A percentile compares a stretch with the other conserved stretches of the same genome.
Evolutionary conservation across 2,329 filamentous ascomycete genomes (phyloP).

Genomic region (Phoma sp.): DNA sequence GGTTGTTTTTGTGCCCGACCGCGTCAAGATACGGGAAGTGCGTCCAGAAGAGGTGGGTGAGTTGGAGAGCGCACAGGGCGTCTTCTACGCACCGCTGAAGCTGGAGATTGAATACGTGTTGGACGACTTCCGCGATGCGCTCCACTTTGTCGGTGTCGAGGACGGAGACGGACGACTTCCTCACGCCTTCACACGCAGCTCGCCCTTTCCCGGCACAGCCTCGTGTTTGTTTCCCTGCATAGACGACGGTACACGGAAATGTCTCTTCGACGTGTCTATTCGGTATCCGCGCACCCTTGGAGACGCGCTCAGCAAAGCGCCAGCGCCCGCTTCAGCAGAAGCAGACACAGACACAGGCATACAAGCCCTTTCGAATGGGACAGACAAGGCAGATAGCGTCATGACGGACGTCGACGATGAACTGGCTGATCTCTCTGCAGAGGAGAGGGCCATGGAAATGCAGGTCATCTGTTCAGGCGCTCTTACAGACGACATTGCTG

Average conservation of each 20-base stretch:
- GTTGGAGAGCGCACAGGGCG: conserved; percentile 32
- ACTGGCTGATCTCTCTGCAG: conserved; percentile 63
- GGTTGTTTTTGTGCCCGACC: conserved; percentile 64
- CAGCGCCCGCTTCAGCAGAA: conserved; percentile 27
- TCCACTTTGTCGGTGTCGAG: conserved; percentile 89
- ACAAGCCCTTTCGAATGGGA: conserved; percentile 25
- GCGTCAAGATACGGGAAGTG: conserved; percentile 67
- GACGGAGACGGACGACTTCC: conserved; percentile 83
- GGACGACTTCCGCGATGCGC: conserved; percentile 77
- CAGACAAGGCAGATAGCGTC: conserved; percentile 40
- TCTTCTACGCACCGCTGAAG: conserved; percentile 64
- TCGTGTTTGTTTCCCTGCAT: conserved; percentile 93
- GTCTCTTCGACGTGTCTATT: conserved; percentile 87
- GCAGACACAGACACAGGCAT: conserved; percentile 23
- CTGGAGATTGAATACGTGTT: conserved; percentile 79
- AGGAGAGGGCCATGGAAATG: conserved; percentile 88
- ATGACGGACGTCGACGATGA: conserved; percentile 48
- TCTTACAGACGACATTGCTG: conserved; percentile 79
- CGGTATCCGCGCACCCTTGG: conserved; percentile 86
- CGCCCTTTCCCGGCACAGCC: conserved; percentile 76
- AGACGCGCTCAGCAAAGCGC: conserved; percentile 64
- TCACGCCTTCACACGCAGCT: conserved; percentile 88
- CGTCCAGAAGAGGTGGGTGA: conserved; percentile 57
- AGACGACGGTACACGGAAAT: conserved; percentile 81
- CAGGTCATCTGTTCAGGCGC: conserved; percentile 90